Evolutionary conservation across 2,329 filamentous ascomycete species (phyloP), one percentile per base, ranked within the genome.

Genomic region (Paramyrothecium sp.): DNA sequence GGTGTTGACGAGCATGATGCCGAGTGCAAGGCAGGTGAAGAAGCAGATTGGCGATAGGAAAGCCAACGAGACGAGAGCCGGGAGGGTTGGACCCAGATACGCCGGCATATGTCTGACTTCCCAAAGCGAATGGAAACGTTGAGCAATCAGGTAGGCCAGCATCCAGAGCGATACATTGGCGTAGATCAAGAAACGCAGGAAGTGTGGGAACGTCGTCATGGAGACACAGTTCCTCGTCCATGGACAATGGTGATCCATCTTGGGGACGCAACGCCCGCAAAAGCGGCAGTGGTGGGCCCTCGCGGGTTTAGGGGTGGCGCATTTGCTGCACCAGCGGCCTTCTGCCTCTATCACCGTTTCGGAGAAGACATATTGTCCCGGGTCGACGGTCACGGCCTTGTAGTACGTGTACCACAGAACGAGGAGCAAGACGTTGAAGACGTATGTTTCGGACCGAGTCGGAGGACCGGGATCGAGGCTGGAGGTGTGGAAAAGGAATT

Each of bases 161-260:
- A 74, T 71, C 75, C 87, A 87, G 63, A 91, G 85, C 2, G 88
- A 79, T 16, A 82, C 58, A 66, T 89, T 89, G 23, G 89, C 81
- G 69, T 86, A 93, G 61, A 86, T 69, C 48, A 95, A 78, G 75
- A 95, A 94, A 65, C 91, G 89, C 51, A 92, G 62, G 73, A 95
- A 95, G 75, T 94, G 88, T 8, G 91, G 91, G 66, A 92, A 90
- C 1, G 89, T 93, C 59, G 87, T 88, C 71, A 92, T 84, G 13
- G 89, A 92, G 54, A 95, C 89, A 76, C 91, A 96, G 74, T 93
- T 94, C 59, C 76, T 78, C 3, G 90, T 94, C 91, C 91, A 95
- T 3, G 91, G 90, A 69, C 91, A 95, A 75, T 96, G 90, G 74
- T 92, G 89, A 75, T 93, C 90, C 90, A 93, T 93, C 73, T 86